Evolutionary conservation across 306 rosid genomes (phyloP).

Genomic region (Trifolium repens): DNA sequence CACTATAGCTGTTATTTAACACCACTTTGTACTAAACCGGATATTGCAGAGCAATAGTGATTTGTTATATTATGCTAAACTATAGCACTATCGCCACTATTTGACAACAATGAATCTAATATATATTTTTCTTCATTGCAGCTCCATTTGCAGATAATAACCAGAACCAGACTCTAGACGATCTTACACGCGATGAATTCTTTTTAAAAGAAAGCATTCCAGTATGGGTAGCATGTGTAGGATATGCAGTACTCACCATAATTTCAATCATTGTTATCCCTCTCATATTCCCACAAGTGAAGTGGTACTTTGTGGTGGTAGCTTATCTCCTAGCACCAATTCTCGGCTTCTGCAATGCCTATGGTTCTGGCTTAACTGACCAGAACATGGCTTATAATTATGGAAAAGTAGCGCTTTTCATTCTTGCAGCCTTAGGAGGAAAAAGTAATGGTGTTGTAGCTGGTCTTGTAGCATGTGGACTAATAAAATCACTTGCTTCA

Average conservation of each 20-base stretch:
- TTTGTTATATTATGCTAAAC: background rate
- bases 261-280: slow-evolving; percentile 71
- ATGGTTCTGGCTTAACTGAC: slow-evolving; percentile 85
- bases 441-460: slow-evolving; percentile 58
- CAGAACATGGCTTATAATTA: slow-evolving; percentile 89
- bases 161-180: slow-evolving; percentile 49
- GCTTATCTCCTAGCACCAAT: slow-evolving; percentile 80
- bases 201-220: slow-evolving; percentile 74
- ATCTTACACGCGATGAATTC: slow-evolving; percentile 63
- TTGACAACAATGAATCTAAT: background rate
- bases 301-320: slow-evolving; percentile 76
- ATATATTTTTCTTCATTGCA: background rate
- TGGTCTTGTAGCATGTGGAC: slow-evolving; percentile 58
- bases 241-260: slow-evolving; percentile 61
- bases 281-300: slow-evolving; percentile 73
- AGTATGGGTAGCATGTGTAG: slow-evolving; percentile 68
- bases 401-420: slow-evolving; percentile 86
- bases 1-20: background rate
- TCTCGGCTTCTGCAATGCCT: slow-evolving; percentile 92
- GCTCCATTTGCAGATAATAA: slow-evolving; percentile 40
- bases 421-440: slow-evolving; percentile 73
- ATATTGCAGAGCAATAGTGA: background rate
- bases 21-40: background rate
- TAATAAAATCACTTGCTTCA: slow-evolving; percentile 82
- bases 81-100: background rate